These are phyloP conservation scores for Lyophyllum atratum DNA, from an alignment of 768 basidiomycete genomes.

Conservation along the genomic window DNA sequence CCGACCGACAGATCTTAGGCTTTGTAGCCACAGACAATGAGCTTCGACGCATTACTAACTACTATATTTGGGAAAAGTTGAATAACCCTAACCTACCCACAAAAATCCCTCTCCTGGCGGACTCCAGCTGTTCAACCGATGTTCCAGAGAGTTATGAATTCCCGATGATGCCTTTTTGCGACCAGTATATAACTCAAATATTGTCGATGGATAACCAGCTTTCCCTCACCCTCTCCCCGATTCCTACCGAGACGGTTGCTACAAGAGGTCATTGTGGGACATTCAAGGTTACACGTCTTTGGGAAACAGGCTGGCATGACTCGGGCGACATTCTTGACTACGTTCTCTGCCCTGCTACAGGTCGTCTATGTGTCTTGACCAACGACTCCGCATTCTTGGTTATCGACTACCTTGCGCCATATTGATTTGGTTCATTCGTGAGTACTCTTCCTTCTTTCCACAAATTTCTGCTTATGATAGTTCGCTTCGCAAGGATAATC, in stretches of 20 bases:
- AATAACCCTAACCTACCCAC: not conserved
- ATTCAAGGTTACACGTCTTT: not conserved
- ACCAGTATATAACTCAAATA: not conserved
- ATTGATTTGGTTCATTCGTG: not conserved
- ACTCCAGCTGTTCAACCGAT: not conserved
- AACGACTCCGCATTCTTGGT: not conserved
- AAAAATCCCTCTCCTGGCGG: not conserved
- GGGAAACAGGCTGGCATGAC: too few species aligned
- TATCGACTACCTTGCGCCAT: not conserved
- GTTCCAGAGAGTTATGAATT: too few species aligned
- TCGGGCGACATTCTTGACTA: not conserved
- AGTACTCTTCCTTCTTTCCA: too few species aligned
- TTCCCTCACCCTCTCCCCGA: not conserved
- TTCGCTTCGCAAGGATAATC: too few species aligned
- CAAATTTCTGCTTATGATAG: too few species aligned
- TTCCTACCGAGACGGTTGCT: not conserved
- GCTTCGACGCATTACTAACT: too few species aligned
- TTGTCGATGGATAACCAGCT: not conserved
- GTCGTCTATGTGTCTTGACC: not conserved
- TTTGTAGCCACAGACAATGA: too few species aligned
- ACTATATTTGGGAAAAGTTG: not conserved
- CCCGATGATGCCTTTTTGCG: not conserved
- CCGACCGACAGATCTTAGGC: too few species aligned
- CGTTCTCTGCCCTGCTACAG: not conserved
- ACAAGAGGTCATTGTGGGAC: not conserved